These are phyloP conservation scores for Pleurotus giganteus DNA, from an alignment of 768 basidiomycete species.

Conservation along the genomic window DNA sequence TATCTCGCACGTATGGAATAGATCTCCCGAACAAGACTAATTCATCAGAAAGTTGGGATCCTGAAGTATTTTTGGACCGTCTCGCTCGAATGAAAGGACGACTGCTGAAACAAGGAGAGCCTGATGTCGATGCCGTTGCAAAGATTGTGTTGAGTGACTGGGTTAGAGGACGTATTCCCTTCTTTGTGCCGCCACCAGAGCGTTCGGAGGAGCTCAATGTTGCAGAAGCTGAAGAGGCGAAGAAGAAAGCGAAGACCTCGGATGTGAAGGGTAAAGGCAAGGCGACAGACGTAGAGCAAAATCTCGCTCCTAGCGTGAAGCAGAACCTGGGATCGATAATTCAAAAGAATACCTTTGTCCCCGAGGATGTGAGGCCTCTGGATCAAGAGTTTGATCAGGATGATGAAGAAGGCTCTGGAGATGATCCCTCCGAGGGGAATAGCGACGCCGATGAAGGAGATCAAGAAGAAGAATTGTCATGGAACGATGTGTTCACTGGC, in stretches of 20 bases:
- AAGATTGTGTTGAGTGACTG: slow-evolving; percentile 96
- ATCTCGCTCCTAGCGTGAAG: slow-evolving; percentile 60
- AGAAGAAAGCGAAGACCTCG: slow-evolving; percentile 34
- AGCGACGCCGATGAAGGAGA: slow-evolving; percentile 39
- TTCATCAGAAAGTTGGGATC: slow-evolving; percentile 53
- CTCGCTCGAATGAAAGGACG: slow-evolving; percentile 92
- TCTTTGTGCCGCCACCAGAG: slow-evolving; percentile 91
- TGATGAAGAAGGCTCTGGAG: slow-evolving; percentile 34
- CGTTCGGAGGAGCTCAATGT: slow-evolving; percentile 68
- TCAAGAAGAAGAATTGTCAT: slow-evolving; percentile 59
- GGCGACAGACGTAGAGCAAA: slow-evolving; percentile 32
- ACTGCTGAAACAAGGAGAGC: slow-evolving; percentile 91
- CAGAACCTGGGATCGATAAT: slow-evolving; percentile 87
- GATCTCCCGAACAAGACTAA: slow-evolving; percentile 59
- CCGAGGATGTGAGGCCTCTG: slow-evolving; percentile 75
- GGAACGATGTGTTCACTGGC: slow-evolving; percentile 86
- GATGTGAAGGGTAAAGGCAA: slow-evolving; percentile 56
- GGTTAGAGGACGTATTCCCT: slow-evolving; percentile 97
- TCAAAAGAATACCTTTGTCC: slow-evolving; percentile 84
- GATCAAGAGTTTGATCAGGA: slow-evolving; percentile 51
- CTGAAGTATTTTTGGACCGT: slow-evolving; percentile 78
- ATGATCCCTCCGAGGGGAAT: slow-evolving; percentile 32
- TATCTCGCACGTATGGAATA: slow-evolving; percentile 80
- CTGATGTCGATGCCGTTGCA: slow-evolving; percentile 87
- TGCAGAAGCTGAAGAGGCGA: slow-evolving; percentile 55